A percentile compares a stretch with the other conserved stretches of the same genome.
phyloP scores from a whole-genome alignment of 2,329 filamentous ascomycete species.

The Aspergillus cejpii region DNA sequence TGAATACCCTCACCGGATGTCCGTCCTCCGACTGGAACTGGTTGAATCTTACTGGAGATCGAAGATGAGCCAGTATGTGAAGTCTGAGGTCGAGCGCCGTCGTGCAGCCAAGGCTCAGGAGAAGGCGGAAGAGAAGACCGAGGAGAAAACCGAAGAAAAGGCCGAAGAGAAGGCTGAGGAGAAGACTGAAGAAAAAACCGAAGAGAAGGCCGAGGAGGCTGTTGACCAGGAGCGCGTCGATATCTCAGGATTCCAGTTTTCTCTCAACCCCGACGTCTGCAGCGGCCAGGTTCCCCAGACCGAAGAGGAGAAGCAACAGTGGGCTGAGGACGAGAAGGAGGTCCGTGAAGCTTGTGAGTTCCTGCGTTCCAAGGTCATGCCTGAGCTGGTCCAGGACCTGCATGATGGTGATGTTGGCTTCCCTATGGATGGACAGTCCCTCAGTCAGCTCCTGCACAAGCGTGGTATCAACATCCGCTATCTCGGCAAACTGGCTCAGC shows the following conservation, averaged over 20 bases:
- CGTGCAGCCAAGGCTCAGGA: slow-evolving; percentile 41
- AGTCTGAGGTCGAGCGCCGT: slow-evolving; percentile 64
- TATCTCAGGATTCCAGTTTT: slow-evolving; percentile 76
- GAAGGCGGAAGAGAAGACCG: slow-evolving; percentile 36
- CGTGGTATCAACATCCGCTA: slow-evolving; percentile 96
- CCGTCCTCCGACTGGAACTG: slow-evolving; percentile 81
- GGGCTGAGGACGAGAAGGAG: slow-evolving; percentile 76
- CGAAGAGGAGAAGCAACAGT: slow-evolving; percentile 78
- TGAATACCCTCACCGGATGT: slow-evolving; percentile 91
- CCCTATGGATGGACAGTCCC: slow-evolving; percentile 94
- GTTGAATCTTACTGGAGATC: slow-evolving; percentile 77
- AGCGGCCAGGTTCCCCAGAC: slow-evolving; percentile 87
- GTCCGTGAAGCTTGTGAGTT: slow-evolving; percentile 78
- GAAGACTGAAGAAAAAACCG: slow-evolving; percentile 31
- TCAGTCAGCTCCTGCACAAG: slow-evolving; percentile 85
- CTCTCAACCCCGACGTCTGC: slow-evolving; percentile 92
- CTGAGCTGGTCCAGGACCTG: slow-evolving; percentile 78
- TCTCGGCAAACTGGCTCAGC: slow-evolving; percentile 71
- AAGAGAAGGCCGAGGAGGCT: slow-evolving; percentile 38
- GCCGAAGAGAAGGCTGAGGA: slow-evolving; percentile 38
- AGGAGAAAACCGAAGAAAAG: slow-evolving; percentile 36
- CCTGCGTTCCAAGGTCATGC: slow-evolving; percentile 69
- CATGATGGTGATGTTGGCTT: slow-evolving; percentile 91
- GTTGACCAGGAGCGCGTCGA: slow-evolving; percentile 64
- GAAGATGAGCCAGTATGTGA: slow-evolving; percentile 85